Base-by-base conservation (phyloP, 202 grass and related monocot genomes). In the Carex arenaria region DNA sequence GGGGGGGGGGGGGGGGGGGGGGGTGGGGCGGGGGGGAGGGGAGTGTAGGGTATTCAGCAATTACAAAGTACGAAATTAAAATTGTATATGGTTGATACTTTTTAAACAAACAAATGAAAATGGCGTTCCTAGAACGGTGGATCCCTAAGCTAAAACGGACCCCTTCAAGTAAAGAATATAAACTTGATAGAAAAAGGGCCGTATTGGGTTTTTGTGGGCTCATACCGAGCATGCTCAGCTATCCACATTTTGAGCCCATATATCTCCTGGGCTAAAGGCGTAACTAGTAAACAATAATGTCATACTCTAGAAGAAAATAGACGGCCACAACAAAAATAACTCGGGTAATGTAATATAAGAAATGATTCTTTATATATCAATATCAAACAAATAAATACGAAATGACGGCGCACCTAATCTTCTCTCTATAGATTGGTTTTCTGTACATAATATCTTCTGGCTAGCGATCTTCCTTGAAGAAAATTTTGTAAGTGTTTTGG, bases 301-400 rank as follows among this genome's bases (percentile, higher is more conserved):
- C 34, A 69, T 6, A 17, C 64, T 67, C 28, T 67, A 49, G 45
- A 43, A 34, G 3, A 71, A 71, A 10, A 57, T 59, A 19, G 32
- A 34, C 74, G 13, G 74, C 36, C 32, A 22, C 26, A 78, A 11
- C 28, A 64, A 62, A 28, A 74, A 74, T 80, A 8, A 80, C 43
- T 80, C 32, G 43, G 15, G 23, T 14, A 62, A 61, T 15, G 31
- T 23, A 63, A 31, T 28, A 28, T 64, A 59, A 64, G 14, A 45
- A 47, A 81, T 30, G 60, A 81, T 65, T 10, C 61, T 81, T 4
- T 10, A 81, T 66, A 19, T 30, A 66, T 49, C 62, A 38, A 65
- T 51, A 81, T 81, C 57, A 81, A 26, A 17, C 62, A 30, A 80
- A 81, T 81, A 66, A 64, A 81, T 81, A 66, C 15, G 43, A 66